Evolutionary conservation across 352 stramenopile genomes (phyloP).

Genomic region (Pythium aquatile): DNA sequence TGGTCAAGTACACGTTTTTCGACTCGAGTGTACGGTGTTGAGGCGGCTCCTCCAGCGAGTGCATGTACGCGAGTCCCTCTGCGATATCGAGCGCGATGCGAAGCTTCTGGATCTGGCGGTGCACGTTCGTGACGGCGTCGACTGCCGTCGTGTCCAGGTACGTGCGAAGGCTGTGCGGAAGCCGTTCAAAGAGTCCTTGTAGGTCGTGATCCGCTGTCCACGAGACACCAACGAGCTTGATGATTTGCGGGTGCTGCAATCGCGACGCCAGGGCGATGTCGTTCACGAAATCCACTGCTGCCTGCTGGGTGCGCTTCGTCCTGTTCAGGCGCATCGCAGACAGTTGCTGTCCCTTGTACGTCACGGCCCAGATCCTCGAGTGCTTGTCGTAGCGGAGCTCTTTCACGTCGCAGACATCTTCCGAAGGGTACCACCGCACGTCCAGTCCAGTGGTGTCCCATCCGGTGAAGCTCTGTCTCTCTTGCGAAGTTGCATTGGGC

Average conservation of each 20-base stretch:
- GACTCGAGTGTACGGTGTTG: conserved; percentile 30
- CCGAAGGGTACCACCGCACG: conserved; percentile 10
- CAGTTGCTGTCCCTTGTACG: conserved; percentile 1
- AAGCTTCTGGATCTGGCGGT: conserved; percentile 27
- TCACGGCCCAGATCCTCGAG: conserved; percentile 18
- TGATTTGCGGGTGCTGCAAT: conserved; percentile 28
- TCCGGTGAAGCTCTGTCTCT: conserved; percentile 2
- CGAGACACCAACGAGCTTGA: conserved; percentile 26
- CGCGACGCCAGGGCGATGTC: conserved; percentile 28
- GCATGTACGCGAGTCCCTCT: conserved; percentile 33
- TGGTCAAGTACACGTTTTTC: conserved; percentile 28
- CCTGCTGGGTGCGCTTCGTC: conserved; percentile 5
- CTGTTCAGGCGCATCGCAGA: conserved; percentile 19
- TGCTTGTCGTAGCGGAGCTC: conserved; percentile 9
- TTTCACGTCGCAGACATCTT: conserved; percentile 8
- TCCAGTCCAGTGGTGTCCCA: conserved; percentile 14
- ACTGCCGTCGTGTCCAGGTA: conserved; percentile 17
- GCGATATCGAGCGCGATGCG: conserved; percentile 30
- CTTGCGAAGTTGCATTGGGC: conserved; percentile 1
- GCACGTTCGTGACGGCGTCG: not conserved
- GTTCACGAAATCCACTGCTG: conserved; percentile 24
- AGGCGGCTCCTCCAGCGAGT: conserved; percentile 21
- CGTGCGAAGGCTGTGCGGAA: conserved; percentile 24
- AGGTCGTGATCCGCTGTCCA: conserved; percentile 20
- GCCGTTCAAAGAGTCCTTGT: conserved; percentile 28